Conservation (phyloP, 148 eudicot genomes). For the Diospyros kaki region DNA sequence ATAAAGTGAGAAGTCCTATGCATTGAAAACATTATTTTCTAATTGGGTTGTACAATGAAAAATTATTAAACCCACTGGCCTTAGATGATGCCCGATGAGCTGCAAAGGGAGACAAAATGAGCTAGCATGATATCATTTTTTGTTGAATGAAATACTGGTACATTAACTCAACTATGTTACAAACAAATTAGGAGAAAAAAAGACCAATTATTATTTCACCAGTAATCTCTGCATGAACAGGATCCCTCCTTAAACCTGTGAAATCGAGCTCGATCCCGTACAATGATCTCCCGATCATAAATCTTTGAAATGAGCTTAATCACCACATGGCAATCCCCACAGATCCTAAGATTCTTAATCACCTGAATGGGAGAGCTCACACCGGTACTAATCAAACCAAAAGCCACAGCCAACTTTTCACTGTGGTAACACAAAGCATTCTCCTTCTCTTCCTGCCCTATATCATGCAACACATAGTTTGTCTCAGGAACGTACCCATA, state of each 20-base stretch:
- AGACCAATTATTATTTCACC: slow-evolving; percentile 24
- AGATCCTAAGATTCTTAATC: slow-evolving; percentile 76
- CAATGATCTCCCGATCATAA: slow-evolving; percentile 68
- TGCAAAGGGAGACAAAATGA: too few relatives aligned
- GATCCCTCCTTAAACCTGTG: slow-evolving; percentile 67
- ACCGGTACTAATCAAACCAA: slow-evolving; percentile 54
- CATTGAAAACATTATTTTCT: too few relatives aligned
- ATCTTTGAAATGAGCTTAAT: slow-evolving; percentile 68
- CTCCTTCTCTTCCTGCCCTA: slow-evolving; percentile 86
- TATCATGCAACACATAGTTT: slow-evolving; percentile 76
- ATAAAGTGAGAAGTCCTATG: too few relatives aligned
- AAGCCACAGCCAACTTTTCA: slow-evolving; percentile 86
- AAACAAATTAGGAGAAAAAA: neutral
- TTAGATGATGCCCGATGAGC: too few relatives aligned
- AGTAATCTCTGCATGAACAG: slow-evolving; percentile 81
- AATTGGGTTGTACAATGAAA: too few relatives aligned
- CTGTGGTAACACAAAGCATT: slow-evolving; percentile 66
- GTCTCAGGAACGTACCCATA: slow-evolving; percentile 72
- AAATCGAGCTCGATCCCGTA: slow-evolving; percentile 79
- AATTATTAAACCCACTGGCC: too few relatives aligned
- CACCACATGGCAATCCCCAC: slow-evolving; percentile 90
- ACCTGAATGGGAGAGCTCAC: slow-evolving; percentile 55
- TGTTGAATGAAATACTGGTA: slow-evolving; percentile 6
- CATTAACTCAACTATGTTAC: neutral
- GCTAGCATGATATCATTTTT: neutral